Evolutionary conservation across 352 stramenopile species (phyloP).

Genomic region (Phytophthora sp.): DNA sequence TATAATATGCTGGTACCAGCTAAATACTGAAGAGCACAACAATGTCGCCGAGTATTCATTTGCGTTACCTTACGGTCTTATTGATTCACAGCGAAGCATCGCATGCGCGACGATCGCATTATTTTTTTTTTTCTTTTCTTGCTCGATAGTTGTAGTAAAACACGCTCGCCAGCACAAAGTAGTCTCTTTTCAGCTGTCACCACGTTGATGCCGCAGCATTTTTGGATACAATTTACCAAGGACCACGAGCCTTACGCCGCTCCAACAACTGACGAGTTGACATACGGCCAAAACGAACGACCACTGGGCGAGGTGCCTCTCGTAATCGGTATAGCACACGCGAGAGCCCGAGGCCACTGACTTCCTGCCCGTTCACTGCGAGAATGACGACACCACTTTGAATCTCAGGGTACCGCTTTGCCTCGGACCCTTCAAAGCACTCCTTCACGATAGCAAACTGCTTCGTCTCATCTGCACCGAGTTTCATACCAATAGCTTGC

Average conservation of each 20-base stretch:
- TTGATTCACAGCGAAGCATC: not conserved
- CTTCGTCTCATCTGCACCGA: slow-evolving; percentile 67
- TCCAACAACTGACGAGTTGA: slow-evolving; percentile 42
- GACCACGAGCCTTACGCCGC: slow-evolving; percentile 32
- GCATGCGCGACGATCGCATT: not conserved
- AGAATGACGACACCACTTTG: slow-evolving; percentile 83
- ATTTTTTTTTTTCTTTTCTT: slow-evolving; percentile 10
- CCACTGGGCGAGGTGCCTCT: slow-evolving; percentile 77
- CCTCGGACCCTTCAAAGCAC: slow-evolving; percentile 80
- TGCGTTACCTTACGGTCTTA: not conserved
- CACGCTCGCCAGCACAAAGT: slow-evolving; percentile 7
- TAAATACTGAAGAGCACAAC: too few species aligned
- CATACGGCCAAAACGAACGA: slow-evolving; percentile 83
- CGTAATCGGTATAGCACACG: slow-evolving; percentile 78
- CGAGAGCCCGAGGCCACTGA: slow-evolving; percentile 70
- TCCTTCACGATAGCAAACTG: slow-evolving; percentile 86
- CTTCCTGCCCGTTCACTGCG: slow-evolving; percentile 81
- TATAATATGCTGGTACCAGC: too few species aligned
- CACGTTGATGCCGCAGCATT: slow-evolving; percentile 1
- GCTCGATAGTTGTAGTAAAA: slow-evolving; percentile 6
- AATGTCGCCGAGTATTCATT: slow-evolving; percentile 3
- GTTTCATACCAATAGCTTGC: slow-evolving; percentile 84
- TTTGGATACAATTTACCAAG: slow-evolving; percentile 27
- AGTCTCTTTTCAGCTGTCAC: not conserved
- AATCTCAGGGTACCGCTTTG: slow-evolving; percentile 78